Conservation (phyloP, 257 asterid species). For the Nicotiana sylvestris region DNA sequence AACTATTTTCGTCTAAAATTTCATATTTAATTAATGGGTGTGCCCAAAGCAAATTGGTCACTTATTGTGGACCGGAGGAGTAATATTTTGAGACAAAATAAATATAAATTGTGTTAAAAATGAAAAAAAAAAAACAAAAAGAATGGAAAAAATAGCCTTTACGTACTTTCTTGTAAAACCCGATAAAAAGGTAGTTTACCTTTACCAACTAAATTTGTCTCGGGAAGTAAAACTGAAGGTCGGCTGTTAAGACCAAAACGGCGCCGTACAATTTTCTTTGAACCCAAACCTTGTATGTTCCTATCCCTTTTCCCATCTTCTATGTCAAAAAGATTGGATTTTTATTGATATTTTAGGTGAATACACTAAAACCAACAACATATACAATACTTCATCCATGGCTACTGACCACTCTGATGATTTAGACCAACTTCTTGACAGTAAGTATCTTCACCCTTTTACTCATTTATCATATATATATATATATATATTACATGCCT, state of each 20-base stretch:
- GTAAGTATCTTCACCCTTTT: conserved; percentile 36
- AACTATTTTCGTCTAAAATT: too few relatives aligned
- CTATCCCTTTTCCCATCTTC: not conserved
- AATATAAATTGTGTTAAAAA: too few relatives aligned
- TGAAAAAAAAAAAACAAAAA: too few relatives aligned
- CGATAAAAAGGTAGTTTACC: not conserved
- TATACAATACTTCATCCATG: conserved; percentile 30
- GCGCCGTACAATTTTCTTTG: not conserved
- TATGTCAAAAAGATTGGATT: conserved; percentile 1
- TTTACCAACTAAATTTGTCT: not conserved
- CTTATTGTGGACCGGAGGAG: too few relatives aligned
- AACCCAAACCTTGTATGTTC: not conserved
- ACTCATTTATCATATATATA: not conserved
- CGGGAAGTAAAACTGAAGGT: not conserved
- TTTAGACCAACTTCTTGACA: conserved; percentile 90
- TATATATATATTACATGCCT: not conserved
- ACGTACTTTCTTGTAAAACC: not conserved
- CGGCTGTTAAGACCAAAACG: not conserved
- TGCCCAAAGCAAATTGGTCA: too few relatives aligned
- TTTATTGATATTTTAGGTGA: not conserved
- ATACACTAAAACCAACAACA: not conserved
- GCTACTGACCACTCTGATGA: conserved; percentile 71
- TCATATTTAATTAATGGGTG: too few relatives aligned
- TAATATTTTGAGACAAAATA: too few relatives aligned
- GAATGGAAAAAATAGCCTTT: too few relatives aligned